Conservation (phyloP, 2,329 filamentous ascomycete genomes). For the Malbranchea cinnamomea region DNA sequence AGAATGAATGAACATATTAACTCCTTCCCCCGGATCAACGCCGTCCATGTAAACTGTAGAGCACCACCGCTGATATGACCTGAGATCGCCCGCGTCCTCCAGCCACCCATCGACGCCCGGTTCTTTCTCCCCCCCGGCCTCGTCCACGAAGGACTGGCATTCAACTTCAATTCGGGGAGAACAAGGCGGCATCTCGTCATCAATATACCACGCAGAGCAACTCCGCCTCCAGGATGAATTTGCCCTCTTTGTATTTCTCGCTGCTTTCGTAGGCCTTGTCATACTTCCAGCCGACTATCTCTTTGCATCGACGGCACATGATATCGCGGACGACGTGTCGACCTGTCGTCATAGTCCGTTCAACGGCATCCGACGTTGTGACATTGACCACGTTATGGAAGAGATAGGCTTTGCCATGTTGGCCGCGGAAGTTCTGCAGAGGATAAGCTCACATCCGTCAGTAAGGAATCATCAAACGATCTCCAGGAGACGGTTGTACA, state of each 20-base stretch:
- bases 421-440: constrained; percentile 82
- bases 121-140: no score
- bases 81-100: no score
- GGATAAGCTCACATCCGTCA: constrained; percentile 1
- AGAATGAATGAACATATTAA: no score
- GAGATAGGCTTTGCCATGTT: constrained; percentile 95
- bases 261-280: constrained; percentile 85
- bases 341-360: constrained; percentile 97
- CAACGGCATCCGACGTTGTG: constrained; percentile 61
- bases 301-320: constrained; percentile 74
- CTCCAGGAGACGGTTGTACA: not conserved
- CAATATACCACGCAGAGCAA: constrained; percentile 69
- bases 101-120: no score
- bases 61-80: no score
- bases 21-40: no score
- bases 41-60: no score
- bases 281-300: constrained; percentile 96
- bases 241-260: constrained; percentile 98
- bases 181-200: constrained; percentile 10
- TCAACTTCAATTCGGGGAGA: no score
- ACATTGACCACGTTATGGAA: constrained; percentile 93
- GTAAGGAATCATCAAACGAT: constrained; percentile 5
- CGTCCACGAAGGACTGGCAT: no score
- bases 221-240: constrained; percentile 91
- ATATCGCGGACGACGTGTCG: constrained; percentile 92